Conservation (phyloP, 257 asterid genomes). For the Nicotiana paniculata region DNA sequence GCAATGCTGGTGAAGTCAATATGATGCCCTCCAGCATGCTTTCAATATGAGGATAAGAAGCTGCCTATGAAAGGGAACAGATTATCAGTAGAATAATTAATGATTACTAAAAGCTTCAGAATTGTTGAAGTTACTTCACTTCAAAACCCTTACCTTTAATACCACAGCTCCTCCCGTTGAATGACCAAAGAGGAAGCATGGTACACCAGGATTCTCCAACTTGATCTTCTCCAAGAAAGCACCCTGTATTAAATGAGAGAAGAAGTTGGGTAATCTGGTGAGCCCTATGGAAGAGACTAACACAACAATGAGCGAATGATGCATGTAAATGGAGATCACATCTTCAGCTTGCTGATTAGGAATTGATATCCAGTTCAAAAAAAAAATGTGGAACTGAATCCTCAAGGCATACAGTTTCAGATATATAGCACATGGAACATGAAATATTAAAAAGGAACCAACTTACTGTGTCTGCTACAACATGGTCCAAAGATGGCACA, state of each 20-base stretch:
- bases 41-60: conserved; percentile 66
- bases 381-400: background rate
- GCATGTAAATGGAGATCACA: background rate
- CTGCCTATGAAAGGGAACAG: conserved; percentile 50
- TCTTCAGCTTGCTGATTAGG: background rate
- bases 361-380: background rate
- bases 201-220: conserved; percentile 65
- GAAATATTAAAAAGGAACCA: background rate
- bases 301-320: background rate
- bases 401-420: background rate
- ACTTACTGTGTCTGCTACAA: conserved; percentile 95
- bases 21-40: conserved; percentile 85
- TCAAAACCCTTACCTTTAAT: conserved; percentile 55
- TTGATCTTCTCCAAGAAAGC: conserved; percentile 70
- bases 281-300: background rate
- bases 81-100: conserved; percentile 12
- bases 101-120: background rate
- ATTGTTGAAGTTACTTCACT: background rate
- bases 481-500: conserved; percentile 97
- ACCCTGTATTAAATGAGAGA: conserved; percentile 35
- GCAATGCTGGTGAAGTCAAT: conserved; percentile 96
- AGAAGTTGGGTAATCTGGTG: background rate
- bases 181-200: conserved; percentile 96
- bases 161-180: conserved; percentile 99
- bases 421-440: background rate